Percentiles rank a stretch among this genome's conserved stretches.
Conservation (phyloP, 176 grass and related monocot species). For the Melocanna baccifera region DNA sequence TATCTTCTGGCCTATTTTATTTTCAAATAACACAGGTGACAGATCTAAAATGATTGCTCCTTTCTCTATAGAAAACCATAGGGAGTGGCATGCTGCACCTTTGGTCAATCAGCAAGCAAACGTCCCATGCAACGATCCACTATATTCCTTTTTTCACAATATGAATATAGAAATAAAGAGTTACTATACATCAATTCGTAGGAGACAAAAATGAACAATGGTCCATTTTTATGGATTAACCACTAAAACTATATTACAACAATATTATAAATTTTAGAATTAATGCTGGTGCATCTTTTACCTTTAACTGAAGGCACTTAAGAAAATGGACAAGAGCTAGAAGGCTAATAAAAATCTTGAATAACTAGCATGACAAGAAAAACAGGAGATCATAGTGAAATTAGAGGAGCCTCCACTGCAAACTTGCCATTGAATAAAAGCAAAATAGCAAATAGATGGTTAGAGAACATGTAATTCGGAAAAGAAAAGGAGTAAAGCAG, state of each 20-base stretch:
- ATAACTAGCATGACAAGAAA: constrained; percentile 17
- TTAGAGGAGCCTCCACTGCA: background rate
- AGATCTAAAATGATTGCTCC: background rate
- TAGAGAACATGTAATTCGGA: background rate
- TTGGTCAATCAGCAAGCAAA: constrained; percentile 15
- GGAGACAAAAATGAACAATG: background rate
- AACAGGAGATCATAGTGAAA: background rate
- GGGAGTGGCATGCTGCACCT: background rate
- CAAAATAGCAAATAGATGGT: background rate
- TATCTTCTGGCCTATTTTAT: constrained; percentile 3
- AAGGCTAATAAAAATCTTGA: constrained; percentile 1
- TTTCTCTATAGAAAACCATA: background rate
- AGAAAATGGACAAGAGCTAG: background rate
- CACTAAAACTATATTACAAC: background rate
- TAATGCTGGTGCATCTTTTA: background rate
- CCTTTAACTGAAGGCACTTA: background rate
- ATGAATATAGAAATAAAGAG: background rate
- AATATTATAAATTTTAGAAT: background rate
- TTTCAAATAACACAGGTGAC: background rate
- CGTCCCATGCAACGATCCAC: background rate
- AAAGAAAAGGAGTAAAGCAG: background rate
- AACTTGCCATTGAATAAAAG: background rate
- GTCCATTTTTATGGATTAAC: background rate
- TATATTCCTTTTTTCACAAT: constrained; percentile 19
- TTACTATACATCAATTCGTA: background rate